These are phyloP conservation scores for Juncus inflexus DNA, from an alignment of 176 grass and related monocot species.

Conservation along the genomic window DNA sequence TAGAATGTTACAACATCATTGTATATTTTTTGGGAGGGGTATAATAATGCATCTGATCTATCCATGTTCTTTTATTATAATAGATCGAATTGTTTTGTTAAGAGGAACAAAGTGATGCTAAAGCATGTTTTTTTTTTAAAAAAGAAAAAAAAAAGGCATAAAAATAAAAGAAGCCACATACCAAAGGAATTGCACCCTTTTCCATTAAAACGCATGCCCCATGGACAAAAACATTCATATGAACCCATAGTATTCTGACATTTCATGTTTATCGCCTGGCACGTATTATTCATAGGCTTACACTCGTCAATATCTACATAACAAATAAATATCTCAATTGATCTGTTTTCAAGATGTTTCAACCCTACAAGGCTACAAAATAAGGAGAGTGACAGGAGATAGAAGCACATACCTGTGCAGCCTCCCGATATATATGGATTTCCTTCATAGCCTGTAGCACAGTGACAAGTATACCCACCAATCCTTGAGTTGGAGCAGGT, in stretches of 20 bases:
- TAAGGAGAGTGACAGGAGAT: neutral
- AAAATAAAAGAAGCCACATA: no score
- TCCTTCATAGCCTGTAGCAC: neutral
- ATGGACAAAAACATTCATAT: neutral
- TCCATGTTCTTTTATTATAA: no score
- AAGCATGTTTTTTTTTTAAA: no score
- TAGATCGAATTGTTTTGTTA: no score
- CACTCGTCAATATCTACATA: constrained; percentile 18
- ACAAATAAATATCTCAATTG: neutral
- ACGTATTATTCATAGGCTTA: neutral
- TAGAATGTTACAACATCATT: no score
- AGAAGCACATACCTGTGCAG: constrained; percentile 9
- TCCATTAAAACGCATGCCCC: neutral
- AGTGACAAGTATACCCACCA: neutral
- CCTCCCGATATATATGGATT: neutral
- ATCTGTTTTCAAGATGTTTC: neutral
- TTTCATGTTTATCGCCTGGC: neutral
- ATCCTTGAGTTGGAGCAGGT: neutral
- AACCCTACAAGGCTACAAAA: neutral
- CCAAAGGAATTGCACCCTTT: neutral
- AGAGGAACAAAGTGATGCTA: no score
- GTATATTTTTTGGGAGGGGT: no score
- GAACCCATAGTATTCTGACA: neutral
- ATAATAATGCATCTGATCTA: no score
- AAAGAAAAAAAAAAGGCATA: no score